A percentile compares a stretch with the other conserved stretches of the same genome.
phyloP scores from a whole-genome alignment of 2,329 filamentous ascomycete species.

The Trichoderma sp. region DNA sequence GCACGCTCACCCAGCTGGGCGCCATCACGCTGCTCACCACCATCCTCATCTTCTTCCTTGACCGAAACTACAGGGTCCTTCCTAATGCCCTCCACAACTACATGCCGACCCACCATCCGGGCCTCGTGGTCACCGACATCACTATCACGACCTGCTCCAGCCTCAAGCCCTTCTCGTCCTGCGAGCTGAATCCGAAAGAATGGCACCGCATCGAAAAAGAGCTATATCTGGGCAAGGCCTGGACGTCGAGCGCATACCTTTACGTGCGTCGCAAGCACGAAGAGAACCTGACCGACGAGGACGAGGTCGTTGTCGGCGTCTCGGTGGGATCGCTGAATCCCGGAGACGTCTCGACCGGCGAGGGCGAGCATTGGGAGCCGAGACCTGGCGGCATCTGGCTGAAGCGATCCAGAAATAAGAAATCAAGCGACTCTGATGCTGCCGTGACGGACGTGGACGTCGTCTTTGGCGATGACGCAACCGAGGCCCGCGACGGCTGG shows the following conservation, averaged over 20 bases:
- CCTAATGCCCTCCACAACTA: conserved; percentile 84
- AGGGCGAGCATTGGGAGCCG: conserved; percentile 72
- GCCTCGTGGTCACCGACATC: conserved; percentile 83
- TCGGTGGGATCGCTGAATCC: conserved; percentile 74
- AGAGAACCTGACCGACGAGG: conserved; percentile 72
- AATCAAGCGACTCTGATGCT: conserved; percentile 72
- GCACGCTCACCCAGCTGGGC: conserved; percentile 74
- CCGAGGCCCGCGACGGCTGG: conserved; percentile 88
- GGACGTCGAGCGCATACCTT: conserved; percentile 76
- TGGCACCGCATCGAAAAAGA: conserved; percentile 92
- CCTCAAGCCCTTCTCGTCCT: conserved; percentile 73
- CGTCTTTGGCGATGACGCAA: conserved; percentile 86
- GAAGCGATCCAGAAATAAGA: conserved; percentile 69
- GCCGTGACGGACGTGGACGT: conserved; percentile 82
- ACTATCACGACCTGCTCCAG: conserved; percentile 75
- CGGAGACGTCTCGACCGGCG: conserved; percentile 42
- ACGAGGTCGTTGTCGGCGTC: conserved; percentile 79
- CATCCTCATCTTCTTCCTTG: conserved; percentile 76
- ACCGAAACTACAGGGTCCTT: conserved; percentile 84
- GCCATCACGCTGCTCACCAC: conserved; percentile 66
- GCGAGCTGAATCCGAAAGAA: conserved; percentile 66
- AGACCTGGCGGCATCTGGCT: conserved; percentile 80
- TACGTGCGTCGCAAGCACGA: conserved; percentile 83
- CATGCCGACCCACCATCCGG: conserved; percentile 81
- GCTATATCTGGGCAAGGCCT: conserved; percentile 73